These are phyloP conservation scores for Nakazawaea wickerhamii DNA, from an alignment of 805 yeast genomes.

Conservation along the genomic window DNA sequence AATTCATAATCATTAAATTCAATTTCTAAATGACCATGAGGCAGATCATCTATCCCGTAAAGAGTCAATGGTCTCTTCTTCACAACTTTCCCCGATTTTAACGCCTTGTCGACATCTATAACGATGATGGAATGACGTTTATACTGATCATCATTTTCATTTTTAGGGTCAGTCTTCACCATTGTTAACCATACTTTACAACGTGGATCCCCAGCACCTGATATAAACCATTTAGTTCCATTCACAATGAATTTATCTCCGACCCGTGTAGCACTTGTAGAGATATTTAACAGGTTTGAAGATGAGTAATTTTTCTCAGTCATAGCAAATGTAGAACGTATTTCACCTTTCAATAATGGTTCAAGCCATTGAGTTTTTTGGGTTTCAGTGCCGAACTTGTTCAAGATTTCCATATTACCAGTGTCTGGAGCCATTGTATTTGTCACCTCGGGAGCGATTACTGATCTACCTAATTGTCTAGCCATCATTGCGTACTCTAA, in stretches of 20 bases:
- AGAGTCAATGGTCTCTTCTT: slow-evolving; percentile 47
- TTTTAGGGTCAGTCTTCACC: slow-evolving; percentile 38
- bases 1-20: slow-evolving; percentile 44
- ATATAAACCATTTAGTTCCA: slow-evolving; percentile 67
- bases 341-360: slow-evolving; percentile 50
- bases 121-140: slow-evolving; percentile 52
- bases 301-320: slow-evolving; percentile 58
- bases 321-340: slow-evolving; percentile 59
- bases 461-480: slow-evolving; percentile 50
- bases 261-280: slow-evolving; percentile 36
- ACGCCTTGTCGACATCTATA: slow-evolving; percentile 44
- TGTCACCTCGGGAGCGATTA: slow-evolving; percentile 53
- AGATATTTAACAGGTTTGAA: slow-evolving; percentile 57
- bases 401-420: slow-evolving; percentile 50
- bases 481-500: slow-evolving; percentile 65
- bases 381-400: slow-evolving; percentile 36
- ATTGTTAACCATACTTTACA: slow-evolving; percentile 47
- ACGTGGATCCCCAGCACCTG: slow-evolving; percentile 67
- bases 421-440: slow-evolving; percentile 62
- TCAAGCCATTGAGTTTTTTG: slow-evolving; percentile 35
- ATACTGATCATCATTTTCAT: slow-evolving; percentile 31
- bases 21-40: slow-evolving; percentile 67
- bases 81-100: slow-evolving; percentile 43
- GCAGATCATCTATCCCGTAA: slow-evolving; percentile 63
- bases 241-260: slow-evolving; percentile 44